phyloP scores from a whole-genome alignment of 805 yeast species.

The Candida montana region DNA sequence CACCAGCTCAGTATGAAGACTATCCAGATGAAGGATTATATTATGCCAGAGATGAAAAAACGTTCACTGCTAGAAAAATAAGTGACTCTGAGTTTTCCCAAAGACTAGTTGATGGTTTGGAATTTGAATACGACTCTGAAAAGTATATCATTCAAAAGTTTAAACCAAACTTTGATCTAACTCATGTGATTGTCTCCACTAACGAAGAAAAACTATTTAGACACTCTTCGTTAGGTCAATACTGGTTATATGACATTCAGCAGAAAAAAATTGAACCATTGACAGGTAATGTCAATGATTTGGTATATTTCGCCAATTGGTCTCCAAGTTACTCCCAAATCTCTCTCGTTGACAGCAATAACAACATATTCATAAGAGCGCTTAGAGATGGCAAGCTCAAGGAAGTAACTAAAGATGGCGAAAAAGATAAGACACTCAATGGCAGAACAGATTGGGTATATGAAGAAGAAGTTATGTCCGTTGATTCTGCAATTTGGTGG shows the following conservation, averaged over 20 bases:
- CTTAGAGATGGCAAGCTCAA: conserved; percentile 23
- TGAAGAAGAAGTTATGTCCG: conserved; percentile 80
- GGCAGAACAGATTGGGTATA: conserved; percentile 94
- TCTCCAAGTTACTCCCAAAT: conserved; percentile 65
- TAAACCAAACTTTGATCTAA: conserved; percentile 20
- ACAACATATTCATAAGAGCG: conserved; percentile 57
- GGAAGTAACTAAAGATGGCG: conserved; percentile 64
- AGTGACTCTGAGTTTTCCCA: conserved; percentile 9
- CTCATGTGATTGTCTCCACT: conserved; percentile 44
- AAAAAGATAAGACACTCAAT: conserved; percentile 57
- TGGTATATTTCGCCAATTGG: conserved; percentile 52
- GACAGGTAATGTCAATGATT: conserved; percentile 23
- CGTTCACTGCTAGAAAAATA: conserved; percentile 14
- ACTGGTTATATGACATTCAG: conserved; percentile 35
- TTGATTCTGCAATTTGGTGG: conserved; percentile 81
- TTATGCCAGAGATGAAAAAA: conserved; percentile 9
- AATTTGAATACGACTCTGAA: conserved; percentile 10
- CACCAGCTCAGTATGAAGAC: conserved; percentile 6
- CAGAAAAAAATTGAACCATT: conserved; percentile 24
- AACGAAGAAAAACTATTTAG: conserved; percentile 50
- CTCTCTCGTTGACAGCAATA: conserved; percentile 61
- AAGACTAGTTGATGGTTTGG: conserved; percentile 2
- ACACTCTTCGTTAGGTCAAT: conserved; percentile 39
- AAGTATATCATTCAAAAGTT: conserved; percentile 11
- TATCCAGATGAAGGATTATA: conserved; percentile 22